A percentile compares a stretch with the other conserved stretches of the same genome.
Conservation (phyloP, 208 protist species). For the Wallacemonas rigidus region DNA sequence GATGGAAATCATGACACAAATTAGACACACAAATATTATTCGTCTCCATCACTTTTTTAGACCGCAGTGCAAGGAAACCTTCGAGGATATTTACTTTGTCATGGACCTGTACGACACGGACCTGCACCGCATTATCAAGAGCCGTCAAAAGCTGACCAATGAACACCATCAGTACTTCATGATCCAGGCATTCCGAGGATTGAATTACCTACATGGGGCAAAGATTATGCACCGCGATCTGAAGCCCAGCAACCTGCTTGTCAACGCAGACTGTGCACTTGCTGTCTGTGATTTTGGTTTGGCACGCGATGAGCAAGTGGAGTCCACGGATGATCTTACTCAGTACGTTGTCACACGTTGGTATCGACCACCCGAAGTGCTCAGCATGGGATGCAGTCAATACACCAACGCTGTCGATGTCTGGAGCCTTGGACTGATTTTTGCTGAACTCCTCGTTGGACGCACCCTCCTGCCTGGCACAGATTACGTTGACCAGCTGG, state of each 20-base stretch:
- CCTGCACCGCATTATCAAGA: slow-evolving; percentile 97
- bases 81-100: slow-evolving; percentile 90
- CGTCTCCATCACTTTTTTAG: slow-evolving; percentile 83
- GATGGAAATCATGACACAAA: slow-evolving; percentile 94
- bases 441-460: slow-evolving; percentile 98
- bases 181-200: slow-evolving; percentile 96
- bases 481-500: slow-evolving; percentile 87
- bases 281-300: slow-evolving; percentile 95
- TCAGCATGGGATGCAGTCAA: slow-evolving; percentile 85
- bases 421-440: slow-evolving; percentile 97
- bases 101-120: slow-evolving; percentile 97
- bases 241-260: slow-evolving; percentile 95
- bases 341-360: slow-evolving; percentile 98
- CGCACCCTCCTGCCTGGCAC: slow-evolving; percentile 94
- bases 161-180: slow-evolving; percentile 99
- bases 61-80: slow-evolving; percentile 63
- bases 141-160: slow-evolving; percentile 93
- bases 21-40: slow-evolving; percentile 95
- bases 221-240: slow-evolving; percentile 97
- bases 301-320: slow-evolving; percentile 77
- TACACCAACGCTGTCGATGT: slow-evolving; percentile 98
- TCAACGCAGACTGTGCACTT: slow-evolving; percentile 95
- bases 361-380: slow-evolving; percentile 99
- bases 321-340: slow-evolving; percentile 84
- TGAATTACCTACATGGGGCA: slow-evolving; percentile 97